A percentile compares a stretch with the other conserved stretches of the same genome.
These are phyloP conservation scores for Fomitopsis pulvina DNA, from an alignment of 768 basidiomycete genomes.

Conservation along the genomic window DNA sequence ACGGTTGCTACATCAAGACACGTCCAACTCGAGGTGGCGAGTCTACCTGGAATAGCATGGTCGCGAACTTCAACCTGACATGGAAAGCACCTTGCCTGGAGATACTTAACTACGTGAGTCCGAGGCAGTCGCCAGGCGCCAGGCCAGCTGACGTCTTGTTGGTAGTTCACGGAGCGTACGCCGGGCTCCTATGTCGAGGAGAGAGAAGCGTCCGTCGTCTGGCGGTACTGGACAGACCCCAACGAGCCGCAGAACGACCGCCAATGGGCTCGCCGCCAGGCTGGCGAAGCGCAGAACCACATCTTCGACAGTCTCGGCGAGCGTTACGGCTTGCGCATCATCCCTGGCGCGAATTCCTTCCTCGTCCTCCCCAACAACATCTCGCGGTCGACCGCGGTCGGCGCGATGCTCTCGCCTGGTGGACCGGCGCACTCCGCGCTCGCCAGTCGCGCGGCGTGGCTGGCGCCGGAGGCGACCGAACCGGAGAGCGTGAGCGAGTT, in stretches of 20 bases:
- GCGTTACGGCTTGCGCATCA: constrained; percentile 76
- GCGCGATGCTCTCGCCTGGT: constrained; percentile 68
- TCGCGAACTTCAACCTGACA: constrained; percentile 66
- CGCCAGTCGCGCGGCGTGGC: constrained; percentile 33
- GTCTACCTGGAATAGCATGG: constrained; percentile 73
- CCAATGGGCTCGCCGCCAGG: constrained; percentile 81
- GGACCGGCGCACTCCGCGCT: constrained; percentile 36
- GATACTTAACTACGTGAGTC: constrained; percentile 77
- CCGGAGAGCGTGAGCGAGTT: constrained; percentile 33
- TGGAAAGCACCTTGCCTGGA: constrained; percentile 82
- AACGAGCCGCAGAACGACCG: constrained; percentile 42
- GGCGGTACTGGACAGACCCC: constrained; percentile 70
- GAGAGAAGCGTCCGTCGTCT: constrained; percentile 74
- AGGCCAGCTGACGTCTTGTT: background rate
- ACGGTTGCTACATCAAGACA: constrained; percentile 79
- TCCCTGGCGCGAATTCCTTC: constrained; percentile 75
- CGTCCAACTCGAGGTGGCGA: constrained; percentile 24
- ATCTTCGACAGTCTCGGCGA: constrained; percentile 85
- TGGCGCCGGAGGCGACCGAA: constrained; percentile 31
- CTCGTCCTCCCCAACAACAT: constrained; percentile 79
- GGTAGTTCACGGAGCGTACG: constrained; percentile 84
- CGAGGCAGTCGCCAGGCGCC: background rate
- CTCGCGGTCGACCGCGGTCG: constrained; percentile 78
- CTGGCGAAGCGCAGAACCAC: constrained; percentile 89
- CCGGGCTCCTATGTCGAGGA: constrained; percentile 83